Evolutionary conservation across 176 grass and related monocot species (phyloP).

Genomic region (Dactylis glomerata): DNA sequence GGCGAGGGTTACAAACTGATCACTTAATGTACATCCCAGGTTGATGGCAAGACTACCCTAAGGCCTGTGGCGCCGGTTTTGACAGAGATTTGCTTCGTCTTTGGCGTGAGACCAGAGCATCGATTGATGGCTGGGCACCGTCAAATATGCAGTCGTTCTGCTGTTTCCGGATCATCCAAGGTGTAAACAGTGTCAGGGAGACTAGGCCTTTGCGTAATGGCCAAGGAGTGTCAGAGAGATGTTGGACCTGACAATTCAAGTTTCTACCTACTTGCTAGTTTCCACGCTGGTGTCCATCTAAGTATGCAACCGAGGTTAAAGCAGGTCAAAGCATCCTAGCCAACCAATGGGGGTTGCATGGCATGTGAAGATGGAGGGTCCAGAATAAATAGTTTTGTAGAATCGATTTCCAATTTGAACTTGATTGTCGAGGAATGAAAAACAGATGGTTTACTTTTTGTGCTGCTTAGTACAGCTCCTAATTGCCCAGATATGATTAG

Average conservation of each 20-base stretch:
- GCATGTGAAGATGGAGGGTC: neutral
- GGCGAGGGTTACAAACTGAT: no score
- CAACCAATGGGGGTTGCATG: neutral
- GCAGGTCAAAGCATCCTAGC: neutral
- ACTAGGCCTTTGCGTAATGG: no score
- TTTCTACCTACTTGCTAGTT: neutral
- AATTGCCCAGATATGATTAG: neutral
- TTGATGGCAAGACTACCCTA: no score
- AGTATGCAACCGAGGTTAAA: neutral
- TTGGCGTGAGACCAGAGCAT: no score
- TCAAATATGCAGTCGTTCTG: no score
- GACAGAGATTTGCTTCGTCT: no score
- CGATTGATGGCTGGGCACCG: no score
- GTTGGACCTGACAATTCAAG: neutral
- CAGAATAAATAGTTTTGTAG: neutral
- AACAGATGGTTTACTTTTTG: neutral
- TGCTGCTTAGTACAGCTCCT: slow-evolving; percentile 2
- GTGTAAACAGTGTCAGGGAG: no score
- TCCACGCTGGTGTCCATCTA: neutral
- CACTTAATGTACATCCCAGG: no score
- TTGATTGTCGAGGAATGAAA: neutral
- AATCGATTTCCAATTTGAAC: no score
- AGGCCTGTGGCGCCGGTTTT: no score
- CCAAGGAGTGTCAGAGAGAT: neutral
- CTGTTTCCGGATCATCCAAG: no score